Percentiles rank a stretch among this genome's conserved stretches.
These are phyloP conservation scores for Eremochloa ophiuroides DNA, from an alignment of 176 grass and related monocot species.

Conservation along the genomic window DNA sequence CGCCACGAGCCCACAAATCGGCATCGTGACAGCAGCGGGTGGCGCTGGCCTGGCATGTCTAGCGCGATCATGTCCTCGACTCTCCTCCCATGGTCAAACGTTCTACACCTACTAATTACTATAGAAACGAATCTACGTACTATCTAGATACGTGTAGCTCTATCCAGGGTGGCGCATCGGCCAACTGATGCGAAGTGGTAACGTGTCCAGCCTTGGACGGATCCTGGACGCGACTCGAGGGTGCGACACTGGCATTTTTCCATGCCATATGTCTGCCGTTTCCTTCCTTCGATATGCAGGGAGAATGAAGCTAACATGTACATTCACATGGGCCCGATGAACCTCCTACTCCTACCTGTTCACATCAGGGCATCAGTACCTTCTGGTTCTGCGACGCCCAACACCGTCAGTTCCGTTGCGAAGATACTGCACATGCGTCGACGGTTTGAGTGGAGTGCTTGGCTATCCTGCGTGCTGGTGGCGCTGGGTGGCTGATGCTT, in stretches of 20 bases:
- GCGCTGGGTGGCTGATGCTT: neutral
- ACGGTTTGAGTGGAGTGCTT: neutral
- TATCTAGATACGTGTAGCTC: neutral
- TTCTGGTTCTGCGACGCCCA: neutral
- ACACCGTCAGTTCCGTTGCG: neutral
- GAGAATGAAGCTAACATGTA: neutral
- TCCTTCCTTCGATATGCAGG: neutral
- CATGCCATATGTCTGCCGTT: neutral
- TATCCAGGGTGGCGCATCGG: conserved; percentile 15
- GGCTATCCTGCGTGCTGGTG: neutral
- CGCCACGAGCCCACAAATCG: conserved; percentile 1
- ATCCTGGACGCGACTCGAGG: neutral
- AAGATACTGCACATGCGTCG: neutral
- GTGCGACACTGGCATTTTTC: neutral
- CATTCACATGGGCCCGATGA: conserved; percentile 14
- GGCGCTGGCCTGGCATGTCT: neutral
- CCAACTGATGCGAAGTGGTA: neutral
- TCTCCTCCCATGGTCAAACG: neutral
- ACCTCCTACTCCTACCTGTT: neutral
- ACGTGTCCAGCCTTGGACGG: conserved; percentile 12
- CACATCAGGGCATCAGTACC: neutral
- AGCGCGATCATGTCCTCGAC: neutral
- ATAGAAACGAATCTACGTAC: neutral
- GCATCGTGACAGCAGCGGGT: neutral
- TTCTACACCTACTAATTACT: neutral